Percentiles rank a stretch among this genome's conserved stretches.
phyloP scores from a whole-genome alignment of 352 stramenopile species.

The Globisporangium nodosum region DNA sequence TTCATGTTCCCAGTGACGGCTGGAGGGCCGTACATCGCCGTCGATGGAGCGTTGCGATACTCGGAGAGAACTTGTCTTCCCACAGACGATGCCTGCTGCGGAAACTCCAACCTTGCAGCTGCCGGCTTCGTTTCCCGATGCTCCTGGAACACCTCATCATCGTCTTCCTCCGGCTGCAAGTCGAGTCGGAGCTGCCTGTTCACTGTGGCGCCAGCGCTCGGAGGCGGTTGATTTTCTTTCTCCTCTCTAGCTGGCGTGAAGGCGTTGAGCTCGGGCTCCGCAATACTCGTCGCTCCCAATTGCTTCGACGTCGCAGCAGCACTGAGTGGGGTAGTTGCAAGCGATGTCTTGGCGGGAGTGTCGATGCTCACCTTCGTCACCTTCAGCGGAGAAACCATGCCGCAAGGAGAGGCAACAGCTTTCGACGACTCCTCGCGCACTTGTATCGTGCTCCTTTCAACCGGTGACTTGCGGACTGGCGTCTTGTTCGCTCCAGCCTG shows the following conservation, averaged over 20 bases:
- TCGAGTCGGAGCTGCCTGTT: neutral
- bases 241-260: neutral
- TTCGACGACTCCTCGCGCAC: neutral
- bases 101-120: neutral
- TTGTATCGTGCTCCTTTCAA: neutral
- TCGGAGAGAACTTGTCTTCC: conserved; percentile 67
- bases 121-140: neutral
- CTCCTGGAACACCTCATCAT: neutral
- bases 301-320: neutral
- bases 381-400: neutral
- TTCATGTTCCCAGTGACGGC: conserved; percentile 7
- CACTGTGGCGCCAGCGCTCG: neutral
- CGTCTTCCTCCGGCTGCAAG: neutral
- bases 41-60: conserved; percentile 56
- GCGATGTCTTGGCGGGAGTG: neutral
- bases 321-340: neutral
- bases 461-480: too few relatives aligned
- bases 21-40: conserved; percentile 48
- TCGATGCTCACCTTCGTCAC: neutral
- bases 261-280: neutral
- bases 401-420: neutral
- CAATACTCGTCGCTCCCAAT: neutral
- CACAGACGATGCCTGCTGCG: conserved; percentile 28
- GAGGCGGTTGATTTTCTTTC: conserved; percentile 8
- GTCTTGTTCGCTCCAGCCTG: too few relatives aligned